Evolutionary conservation across 2,329 filamentous ascomycete species (phyloP).

Genomic region (Colletotrichum sp.): DNA sequence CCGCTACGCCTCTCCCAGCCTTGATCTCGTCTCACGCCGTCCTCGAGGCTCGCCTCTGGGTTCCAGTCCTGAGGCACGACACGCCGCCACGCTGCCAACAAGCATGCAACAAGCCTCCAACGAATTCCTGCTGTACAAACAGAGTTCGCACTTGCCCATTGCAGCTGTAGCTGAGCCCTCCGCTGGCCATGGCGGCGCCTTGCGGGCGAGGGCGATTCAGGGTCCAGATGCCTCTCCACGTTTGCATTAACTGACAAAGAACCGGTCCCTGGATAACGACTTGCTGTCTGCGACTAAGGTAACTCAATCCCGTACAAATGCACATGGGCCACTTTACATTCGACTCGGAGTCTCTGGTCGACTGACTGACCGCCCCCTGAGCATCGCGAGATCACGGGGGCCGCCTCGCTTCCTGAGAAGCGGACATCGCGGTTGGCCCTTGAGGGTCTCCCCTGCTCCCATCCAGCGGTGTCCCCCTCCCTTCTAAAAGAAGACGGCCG

Average conservation of each 20-base stretch:
- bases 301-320: background rate
- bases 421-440: background rate
- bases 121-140: background rate
- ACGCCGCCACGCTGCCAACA: background rate
- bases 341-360: background rate
- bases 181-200: background rate
- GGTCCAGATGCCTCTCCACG: background rate
- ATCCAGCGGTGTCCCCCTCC: background rate
- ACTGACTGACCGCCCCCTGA: constrained; percentile 3
- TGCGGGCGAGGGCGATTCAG: background rate
- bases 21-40: background rate
- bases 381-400: background rate
- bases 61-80: background rate
- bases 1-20: background rate
- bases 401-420: background rate
- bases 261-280: background rate
- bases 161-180: background rate
- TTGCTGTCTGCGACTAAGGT: background rate
- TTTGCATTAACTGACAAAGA: constrained; percentile 1
- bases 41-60: background rate
- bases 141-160: background rate
- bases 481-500: background rate
- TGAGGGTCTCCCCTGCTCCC: constrained; percentile 5
- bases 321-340: background rate
- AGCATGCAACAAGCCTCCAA: background rate